These are phyloP conservation scores for Heracleum sosnowskyi DNA, from an alignment of 129 eudicot genomes.

Conservation along the genomic window DNA sequence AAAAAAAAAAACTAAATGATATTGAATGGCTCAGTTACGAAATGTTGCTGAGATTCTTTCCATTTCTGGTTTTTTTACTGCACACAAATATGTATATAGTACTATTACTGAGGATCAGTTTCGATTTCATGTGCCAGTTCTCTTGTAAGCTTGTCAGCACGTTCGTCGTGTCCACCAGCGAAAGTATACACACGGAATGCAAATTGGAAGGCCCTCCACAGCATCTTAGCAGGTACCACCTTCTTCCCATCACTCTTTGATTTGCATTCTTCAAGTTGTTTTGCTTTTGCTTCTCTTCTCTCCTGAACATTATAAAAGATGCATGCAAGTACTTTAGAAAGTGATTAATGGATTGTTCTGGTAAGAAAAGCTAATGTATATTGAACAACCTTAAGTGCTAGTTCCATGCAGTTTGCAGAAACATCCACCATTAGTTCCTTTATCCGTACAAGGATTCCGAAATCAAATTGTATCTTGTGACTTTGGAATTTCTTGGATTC, in stretches of 20 bases:
- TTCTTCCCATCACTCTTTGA: conserved; percentile 37
- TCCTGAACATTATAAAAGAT: conserved; percentile 33
- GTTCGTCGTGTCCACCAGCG: conserved; percentile 92
- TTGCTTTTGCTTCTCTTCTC: conserved; percentile 36
- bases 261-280: conserved; percentile 17
- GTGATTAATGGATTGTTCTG: not conserved
- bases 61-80: not conserved
- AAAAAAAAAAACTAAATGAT: not conserved
- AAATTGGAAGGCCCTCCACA: conserved; percentile 85
- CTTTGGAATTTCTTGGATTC: conserved; percentile 57
- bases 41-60: conserved; percentile 3
- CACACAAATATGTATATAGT: not conserved
- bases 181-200: conserved; percentile 80
- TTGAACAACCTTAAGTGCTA: conserved; percentile 53
- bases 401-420: conserved; percentile 72
- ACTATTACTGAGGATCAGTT: conserved; percentile 32
- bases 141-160: conserved; percentile 71
- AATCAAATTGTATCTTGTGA: conserved; percentile 71
- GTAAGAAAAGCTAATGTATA: not conserved
- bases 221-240: conserved; percentile 41
- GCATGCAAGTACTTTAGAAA: not conserved
- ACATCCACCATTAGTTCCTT: conserved; percentile 77
- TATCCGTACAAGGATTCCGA: conserved; percentile 55
- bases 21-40: not conserved
- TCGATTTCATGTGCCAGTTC: conserved; percentile 73